These are phyloP conservation scores for Ascochyta pisi DNA, from an alignment of 2,329 filamentous ascomycete species.

Conservation along the genomic window DNA sequence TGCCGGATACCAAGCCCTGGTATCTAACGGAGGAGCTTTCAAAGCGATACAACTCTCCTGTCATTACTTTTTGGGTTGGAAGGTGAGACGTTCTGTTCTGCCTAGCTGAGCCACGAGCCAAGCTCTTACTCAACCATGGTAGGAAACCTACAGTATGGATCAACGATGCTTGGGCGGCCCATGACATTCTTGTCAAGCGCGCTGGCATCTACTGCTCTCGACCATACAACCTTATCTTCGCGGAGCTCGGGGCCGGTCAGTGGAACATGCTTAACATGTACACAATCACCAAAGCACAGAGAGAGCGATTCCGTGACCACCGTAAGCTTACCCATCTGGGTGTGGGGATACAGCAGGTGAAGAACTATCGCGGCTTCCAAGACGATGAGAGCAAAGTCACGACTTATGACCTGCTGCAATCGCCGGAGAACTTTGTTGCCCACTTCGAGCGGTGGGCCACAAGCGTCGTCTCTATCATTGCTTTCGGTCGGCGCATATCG, in stretches of 20 bases:
- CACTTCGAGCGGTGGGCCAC: conserved; percentile 63
- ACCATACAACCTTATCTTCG: conserved; percentile 56
- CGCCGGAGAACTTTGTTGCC: conserved; percentile 58
- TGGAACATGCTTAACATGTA: conserved; percentile 48
- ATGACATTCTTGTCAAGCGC: conserved; percentile 61
- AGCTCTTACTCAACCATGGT: too few relatives aligned
- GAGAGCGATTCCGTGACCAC: conserved; percentile 42
- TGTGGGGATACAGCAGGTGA: conserved; percentile 58
- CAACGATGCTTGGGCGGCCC: conserved; percentile 57
- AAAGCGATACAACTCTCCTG: conserved; percentile 56
- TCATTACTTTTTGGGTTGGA: conserved; percentile 64
- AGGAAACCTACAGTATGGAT: conserved; percentile 47
- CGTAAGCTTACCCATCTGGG: conserved; percentile 46
- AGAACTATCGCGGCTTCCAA: conserved; percentile 62
- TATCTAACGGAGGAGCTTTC: conserved; percentile 63
- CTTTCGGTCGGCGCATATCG: conserved; percentile 61
- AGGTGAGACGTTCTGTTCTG: conserved; percentile 17
- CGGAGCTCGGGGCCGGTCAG: conserved; percentile 46
- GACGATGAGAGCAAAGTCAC: conserved; percentile 65
- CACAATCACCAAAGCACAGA: conserved; percentile 36
- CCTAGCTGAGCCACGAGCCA: too few relatives aligned
- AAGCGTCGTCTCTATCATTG: conserved; percentile 63
- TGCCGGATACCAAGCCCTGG: conserved; percentile 64
- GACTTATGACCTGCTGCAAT: conserved; percentile 55
- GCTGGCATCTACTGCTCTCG: conserved; percentile 61